Conservation (phyloP, 176 grass and related monocot genomes). For the Lolium multiflorum region DNA sequence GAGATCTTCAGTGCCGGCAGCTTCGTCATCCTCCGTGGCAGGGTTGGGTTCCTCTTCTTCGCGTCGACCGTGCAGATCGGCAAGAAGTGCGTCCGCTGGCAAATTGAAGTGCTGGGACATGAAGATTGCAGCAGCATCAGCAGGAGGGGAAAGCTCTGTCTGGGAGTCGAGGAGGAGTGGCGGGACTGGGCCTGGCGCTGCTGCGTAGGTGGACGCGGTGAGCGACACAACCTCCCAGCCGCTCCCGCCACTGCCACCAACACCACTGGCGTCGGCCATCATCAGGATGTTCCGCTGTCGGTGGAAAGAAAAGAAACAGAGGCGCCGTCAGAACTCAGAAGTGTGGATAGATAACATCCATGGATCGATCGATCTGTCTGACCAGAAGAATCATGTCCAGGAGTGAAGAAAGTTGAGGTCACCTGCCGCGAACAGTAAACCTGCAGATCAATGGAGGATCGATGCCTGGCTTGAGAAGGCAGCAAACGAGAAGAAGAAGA, state of each 20-base stretch:
- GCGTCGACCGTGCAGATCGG: no score
- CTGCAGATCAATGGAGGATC: not conserved
- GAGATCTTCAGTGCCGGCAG: no score
- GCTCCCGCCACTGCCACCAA: not conserved
- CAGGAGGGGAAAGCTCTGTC: not conserved
- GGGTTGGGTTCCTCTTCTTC: no score
- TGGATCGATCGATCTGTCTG: not conserved
- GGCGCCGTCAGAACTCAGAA: not conserved
- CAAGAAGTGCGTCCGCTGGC: not conserved
- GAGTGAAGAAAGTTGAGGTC: not conserved
- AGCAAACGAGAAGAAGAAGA: not conserved
- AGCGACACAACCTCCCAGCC: slow-evolving; percentile 73
- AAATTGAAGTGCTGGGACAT: not conserved
- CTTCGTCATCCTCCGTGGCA: no score
- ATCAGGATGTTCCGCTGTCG: not conserved
- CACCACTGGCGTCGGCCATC: not conserved
- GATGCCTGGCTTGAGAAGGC: not conserved
- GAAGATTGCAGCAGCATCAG: not conserved
- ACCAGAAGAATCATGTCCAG: not conserved
- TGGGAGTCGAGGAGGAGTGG: not conserved
- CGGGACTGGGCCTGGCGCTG: slow-evolving; percentile 47
- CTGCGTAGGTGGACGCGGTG: slow-evolving; percentile 60
- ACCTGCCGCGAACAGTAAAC: not conserved
- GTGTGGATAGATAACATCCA: not conserved
- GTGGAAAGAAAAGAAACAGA: not conserved